Evolutionary conservation across 2,329 filamentous ascomycete genomes (phyloP).

Genomic region (Colletotrichum karsti): DNA sequence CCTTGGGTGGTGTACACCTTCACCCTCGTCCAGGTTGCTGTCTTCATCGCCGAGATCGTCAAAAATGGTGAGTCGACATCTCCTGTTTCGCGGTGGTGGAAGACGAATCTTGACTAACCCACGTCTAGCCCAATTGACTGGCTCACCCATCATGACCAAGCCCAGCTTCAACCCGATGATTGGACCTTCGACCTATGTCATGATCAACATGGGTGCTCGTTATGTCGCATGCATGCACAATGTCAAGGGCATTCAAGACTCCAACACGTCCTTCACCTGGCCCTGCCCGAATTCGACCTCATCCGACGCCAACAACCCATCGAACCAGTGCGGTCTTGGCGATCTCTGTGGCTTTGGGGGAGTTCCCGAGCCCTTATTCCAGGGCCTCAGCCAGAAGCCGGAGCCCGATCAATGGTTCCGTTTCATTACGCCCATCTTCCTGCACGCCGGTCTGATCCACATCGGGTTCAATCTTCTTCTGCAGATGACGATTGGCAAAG

Average conservation of each 20-base stretch:
- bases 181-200: slow-evolving; percentile 86
- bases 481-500: slow-evolving; percentile 87
- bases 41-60: slow-evolving; percentile 90
- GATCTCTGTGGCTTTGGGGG: slow-evolving; percentile 86
- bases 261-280: slow-evolving; percentile 62
- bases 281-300: slow-evolving; percentile 85
- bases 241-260: slow-evolving; percentile 69
- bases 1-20: slow-evolving; percentile 88
- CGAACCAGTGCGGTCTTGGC: slow-evolving; percentile 75
- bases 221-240: slow-evolving; percentile 97
- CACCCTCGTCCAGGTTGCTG: slow-evolving; percentile 77
- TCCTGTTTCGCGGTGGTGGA: too few relatives aligned
- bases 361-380: slow-evolving; percentile 73
- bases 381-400: slow-evolving; percentile 58
- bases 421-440: slow-evolving; percentile 94
- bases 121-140: slow-evolving; percentile 73
- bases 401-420: slow-evolving; percentile 95
- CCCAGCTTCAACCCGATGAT: slow-evolving; percentile 97
- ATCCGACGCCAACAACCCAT: slow-evolving; percentile 53
- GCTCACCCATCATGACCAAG: slow-evolving; percentile 79
- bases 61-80: slow-evolving; percentile 74
- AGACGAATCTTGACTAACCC: slow-evolving; percentile 3
- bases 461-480: slow-evolving; percentile 95
- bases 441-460: slow-evolving; percentile 93
- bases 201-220: slow-evolving; percentile 96